Conservation (phyloP, 306 rosid genomes). For the Fragaria ananassa region DNA sequence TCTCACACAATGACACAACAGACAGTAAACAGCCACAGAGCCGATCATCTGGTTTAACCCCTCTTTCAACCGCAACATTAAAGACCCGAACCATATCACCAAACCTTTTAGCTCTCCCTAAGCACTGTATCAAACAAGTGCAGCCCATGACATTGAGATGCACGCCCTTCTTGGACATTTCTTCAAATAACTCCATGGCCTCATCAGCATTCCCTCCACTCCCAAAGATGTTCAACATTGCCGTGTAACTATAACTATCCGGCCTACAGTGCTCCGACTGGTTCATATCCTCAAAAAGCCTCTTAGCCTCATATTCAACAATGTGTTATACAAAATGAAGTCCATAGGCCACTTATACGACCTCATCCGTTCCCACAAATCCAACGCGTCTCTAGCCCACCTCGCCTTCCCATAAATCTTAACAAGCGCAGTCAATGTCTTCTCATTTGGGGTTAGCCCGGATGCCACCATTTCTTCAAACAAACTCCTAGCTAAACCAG, state of each 20-base stretch:
- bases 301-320: constrained; percentile 90
- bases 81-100: constrained; percentile 64
- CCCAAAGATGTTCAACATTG: constrained; percentile 84
- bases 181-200: constrained; percentile 74
- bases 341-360: constrained; percentile 80
- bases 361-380: constrained; percentile 77
- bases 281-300: constrained; percentile 76
- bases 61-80: constrained; percentile 46
- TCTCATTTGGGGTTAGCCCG: constrained; percentile 72
- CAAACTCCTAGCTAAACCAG: constrained; percentile 79
- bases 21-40: constrained; percentile 79
- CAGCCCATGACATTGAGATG: constrained; percentile 84
- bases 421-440: constrained; percentile 71
- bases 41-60: constrained; percentile 75
- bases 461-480: constrained; percentile 81
- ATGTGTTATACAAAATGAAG: constrained; percentile 71
- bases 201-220: constrained; percentile 68
- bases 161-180: constrained; percentile 60
- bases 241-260: constrained; percentile 90
- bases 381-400: constrained; percentile 83
- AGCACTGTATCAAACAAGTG: constrained; percentile 91
- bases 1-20: constrained; percentile 59
- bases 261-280: constrained; percentile 51
- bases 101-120: constrained; percentile 71
- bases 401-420: constrained; percentile 94